Percentiles rank a stretch among this genome's conserved stretches.
These are phyloP conservation scores for Trametes elegans DNA, from an alignment of 768 basidiomycete species.

Conservation along the genomic window DNA sequence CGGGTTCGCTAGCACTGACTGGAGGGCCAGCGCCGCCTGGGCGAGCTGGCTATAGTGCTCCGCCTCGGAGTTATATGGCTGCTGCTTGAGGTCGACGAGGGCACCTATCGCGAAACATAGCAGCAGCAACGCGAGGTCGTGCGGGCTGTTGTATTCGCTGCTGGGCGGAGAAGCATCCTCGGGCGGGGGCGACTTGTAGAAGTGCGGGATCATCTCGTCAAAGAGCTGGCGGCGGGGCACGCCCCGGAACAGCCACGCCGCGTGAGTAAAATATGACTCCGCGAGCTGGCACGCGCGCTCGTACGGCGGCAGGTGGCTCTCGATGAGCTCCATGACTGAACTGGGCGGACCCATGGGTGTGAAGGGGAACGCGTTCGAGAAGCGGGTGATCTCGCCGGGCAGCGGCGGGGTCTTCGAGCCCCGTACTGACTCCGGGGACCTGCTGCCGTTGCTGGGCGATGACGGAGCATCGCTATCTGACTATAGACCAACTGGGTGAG, in stretches of 20 bases:
- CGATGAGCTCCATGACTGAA: conserved; percentile 49
- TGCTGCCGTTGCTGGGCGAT: conserved; percentile 22
- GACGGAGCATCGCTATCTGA: conserved; percentile 15
- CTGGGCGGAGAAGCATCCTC: conserved; percentile 23
- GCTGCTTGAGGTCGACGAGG: conserved; percentile 30
- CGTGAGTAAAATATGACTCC: conserved; percentile 45
- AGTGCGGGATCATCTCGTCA: conserved; percentile 59
- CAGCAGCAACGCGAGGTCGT: conserved; percentile 33
- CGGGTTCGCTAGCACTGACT: conserved; percentile 70
- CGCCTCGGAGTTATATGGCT: conserved; percentile 35
- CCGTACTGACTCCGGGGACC: conserved; percentile 28
- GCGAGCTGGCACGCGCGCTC: conserved; percentile 46
- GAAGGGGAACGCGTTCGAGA: conserved; percentile 64
- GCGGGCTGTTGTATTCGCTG: conserved; percentile 37
- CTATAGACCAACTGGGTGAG: conserved; percentile 12
- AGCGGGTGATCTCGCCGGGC: conserved; percentile 38
- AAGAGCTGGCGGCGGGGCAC: conserved; percentile 53
- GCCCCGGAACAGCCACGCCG: conserved; percentile 51
- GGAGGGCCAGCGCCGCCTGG: conserved; percentile 60
- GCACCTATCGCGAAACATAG: conserved; percentile 33
- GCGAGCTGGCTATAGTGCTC: conserved; percentile 67
- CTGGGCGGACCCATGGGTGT: conserved; percentile 52
- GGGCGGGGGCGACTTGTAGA: conserved; percentile 40
- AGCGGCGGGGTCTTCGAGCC: conserved; percentile 31
- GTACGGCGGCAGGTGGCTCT: conserved; percentile 52